phyloP scores from a whole-genome alignment of 129 eudicot genomes.

The Sambucus nigra region DNA sequence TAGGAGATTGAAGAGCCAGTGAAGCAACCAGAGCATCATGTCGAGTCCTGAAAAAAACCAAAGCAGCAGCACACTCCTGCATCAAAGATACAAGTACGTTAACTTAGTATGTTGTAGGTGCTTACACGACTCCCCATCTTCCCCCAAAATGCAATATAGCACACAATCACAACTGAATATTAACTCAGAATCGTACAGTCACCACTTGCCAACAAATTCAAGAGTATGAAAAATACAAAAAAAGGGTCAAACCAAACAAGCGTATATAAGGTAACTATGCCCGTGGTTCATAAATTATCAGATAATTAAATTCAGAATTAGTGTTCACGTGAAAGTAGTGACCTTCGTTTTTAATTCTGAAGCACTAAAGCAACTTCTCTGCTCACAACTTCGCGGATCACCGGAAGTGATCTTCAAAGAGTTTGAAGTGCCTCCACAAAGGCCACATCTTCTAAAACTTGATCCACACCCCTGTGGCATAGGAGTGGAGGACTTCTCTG shows the following conservation, averaged over 20 bases:
- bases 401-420: constrained; percentile 28
- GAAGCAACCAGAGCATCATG: constrained; percentile 88
- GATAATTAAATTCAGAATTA: not conserved
- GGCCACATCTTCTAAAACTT: constrained; percentile 36
- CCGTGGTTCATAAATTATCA: constrained; percentile 1
- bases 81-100: constrained; percentile 9
- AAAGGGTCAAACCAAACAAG: not conserved
- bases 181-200: too few species aligned
- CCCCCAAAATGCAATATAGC: too few species aligned
- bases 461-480: constrained; percentile 27
- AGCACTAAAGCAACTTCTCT: constrained; percentile 24
- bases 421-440: constrained; percentile 47
- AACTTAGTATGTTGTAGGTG: not conserved
- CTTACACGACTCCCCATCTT: too few species aligned
- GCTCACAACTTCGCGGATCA: constrained; percentile 27
- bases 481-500: constrained; percentile 35
- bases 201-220: too few species aligned
- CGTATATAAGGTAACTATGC: not conserved
- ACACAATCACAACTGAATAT: too few species aligned
- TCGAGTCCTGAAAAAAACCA: constrained; percentile 82
- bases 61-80: constrained; percentile 89
- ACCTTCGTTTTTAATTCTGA: constrained; percentile 47
- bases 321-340: constrained; percentile 4
- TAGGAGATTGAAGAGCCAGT: constrained; percentile 53
- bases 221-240: too few species aligned